Evolutionary conservation across 306 rosid species (phyloP).

Genomic region (Trifolium repens): DNA sequence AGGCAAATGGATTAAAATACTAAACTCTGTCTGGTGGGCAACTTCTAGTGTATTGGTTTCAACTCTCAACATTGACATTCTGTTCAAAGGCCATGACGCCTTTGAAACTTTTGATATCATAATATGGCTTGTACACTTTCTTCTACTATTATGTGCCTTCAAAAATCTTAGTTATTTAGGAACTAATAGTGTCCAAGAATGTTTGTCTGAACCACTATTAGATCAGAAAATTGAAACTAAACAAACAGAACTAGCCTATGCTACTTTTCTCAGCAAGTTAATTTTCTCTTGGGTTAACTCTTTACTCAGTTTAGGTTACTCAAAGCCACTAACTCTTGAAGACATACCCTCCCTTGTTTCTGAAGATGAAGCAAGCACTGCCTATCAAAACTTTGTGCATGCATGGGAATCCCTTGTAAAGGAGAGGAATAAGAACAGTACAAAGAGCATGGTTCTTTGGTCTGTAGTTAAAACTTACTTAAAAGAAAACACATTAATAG

Average conservation of each 20-base stretch:
- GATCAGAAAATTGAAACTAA: neutral
- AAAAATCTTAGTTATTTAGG: neutral
- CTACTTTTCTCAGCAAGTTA: neutral
- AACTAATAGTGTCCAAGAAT: neutral
- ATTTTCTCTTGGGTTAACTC: neutral
- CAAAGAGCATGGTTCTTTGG: neutral
- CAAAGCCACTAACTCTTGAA: neutral
- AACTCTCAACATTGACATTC: neutral
- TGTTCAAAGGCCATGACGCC: neutral
- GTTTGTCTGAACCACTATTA: constrained; percentile 47
- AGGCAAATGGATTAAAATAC: neutral
- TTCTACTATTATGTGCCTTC: neutral
- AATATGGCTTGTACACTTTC: neutral
- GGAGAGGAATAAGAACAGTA: neutral
- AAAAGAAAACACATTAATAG: neutral
- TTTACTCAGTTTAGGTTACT: neutral
- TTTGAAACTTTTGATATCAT: neutral
- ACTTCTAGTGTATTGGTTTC: neutral
- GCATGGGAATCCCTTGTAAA: neutral
- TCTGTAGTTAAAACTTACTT: neutral
- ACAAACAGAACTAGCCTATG: neutral
- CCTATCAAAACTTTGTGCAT: neutral
- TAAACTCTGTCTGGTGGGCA: neutral
- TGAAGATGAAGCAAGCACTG: neutral
- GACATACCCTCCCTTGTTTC: neutral